Percentiles rank a stretch among this genome's conserved stretches.
Conservation (phyloP, 305 asterid species). For the Withania somnifera region DNA sequence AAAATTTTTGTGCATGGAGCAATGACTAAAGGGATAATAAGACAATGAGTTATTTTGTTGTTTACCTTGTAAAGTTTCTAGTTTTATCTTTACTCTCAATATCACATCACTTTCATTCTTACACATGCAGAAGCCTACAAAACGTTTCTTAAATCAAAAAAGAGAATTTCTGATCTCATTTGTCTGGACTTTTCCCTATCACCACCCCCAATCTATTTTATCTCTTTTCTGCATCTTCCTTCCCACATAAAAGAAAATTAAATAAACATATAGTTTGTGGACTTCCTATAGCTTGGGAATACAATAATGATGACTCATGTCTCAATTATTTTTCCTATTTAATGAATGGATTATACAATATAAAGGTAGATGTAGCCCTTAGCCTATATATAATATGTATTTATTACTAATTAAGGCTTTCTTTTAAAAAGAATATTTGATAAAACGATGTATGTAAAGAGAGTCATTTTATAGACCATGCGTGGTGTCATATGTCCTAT, state of each 20-base stretch:
- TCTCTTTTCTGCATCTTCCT: not conserved
- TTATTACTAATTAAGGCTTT: no score
- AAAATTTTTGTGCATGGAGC: not conserved
- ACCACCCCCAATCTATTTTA: constrained; percentile 7
- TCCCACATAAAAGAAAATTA: not conserved
- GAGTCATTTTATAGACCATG: not conserved
- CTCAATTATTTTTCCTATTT: not conserved
- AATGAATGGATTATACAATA: not conserved
- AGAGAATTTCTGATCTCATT: constrained; percentile 71
- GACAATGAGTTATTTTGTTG: not conserved
- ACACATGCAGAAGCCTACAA: constrained; percentile 55
- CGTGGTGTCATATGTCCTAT: not conserved
- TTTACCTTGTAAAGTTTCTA: not conserved
- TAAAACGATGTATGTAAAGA: not conserved
- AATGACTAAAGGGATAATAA: constrained; percentile 1
- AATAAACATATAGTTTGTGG: not conserved
- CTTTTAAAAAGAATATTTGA: no score
- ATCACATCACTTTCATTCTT: constrained; percentile 53
- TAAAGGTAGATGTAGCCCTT: not conserved
- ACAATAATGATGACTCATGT: not conserved
- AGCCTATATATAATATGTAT: no score
- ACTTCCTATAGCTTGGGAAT: not conserved
- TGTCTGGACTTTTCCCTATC: constrained; percentile 45
- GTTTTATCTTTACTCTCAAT: constrained; percentile 24
- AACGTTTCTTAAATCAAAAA: constrained; percentile 22